A percentile compares a stretch with the other conserved stretches of the same genome.
phyloP scores from a whole-genome alignment of 148 eudicot species.

The Rhododendron kiyosumense region DNA sequence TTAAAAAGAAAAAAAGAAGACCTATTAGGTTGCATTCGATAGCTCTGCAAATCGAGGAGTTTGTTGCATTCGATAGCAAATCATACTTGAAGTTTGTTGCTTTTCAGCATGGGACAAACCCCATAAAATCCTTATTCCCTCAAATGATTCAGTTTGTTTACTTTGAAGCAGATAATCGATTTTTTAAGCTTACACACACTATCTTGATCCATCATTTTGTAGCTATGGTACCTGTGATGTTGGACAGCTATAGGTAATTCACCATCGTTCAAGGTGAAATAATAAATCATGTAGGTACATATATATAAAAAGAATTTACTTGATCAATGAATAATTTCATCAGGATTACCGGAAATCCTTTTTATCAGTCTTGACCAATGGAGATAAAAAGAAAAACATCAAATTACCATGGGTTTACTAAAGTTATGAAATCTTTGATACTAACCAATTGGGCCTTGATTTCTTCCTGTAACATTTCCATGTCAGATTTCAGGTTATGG shows the following conservation, averaged over 20 bases:
- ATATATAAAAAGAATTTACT: background rate
- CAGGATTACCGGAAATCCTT: background rate
- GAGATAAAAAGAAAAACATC: background rate
- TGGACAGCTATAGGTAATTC: background rate
- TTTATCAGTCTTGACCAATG: background rate
- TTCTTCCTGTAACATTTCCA: slow-evolving; percentile 73
- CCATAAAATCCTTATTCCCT: background rate
- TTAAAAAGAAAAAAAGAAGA: too few species aligned
- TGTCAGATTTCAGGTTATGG: slow-evolving; percentile 68
- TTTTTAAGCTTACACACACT: background rate
- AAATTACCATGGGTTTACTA: background rate
- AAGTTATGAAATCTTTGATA: slow-evolving; percentile 14
- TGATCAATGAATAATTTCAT: background rate
- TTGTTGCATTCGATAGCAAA: background rate
- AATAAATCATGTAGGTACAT: background rate
- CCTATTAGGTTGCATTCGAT: background rate
- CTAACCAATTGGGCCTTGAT: slow-evolving; percentile 74
- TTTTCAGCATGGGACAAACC: background rate
- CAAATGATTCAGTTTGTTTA: background rate
- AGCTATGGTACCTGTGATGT: background rate
- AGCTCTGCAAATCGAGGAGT: background rate
- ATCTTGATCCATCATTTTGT: background rate
- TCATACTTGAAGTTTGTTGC: background rate
- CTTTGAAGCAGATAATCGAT: background rate
- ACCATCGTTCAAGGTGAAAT: background rate